Evolutionary conservation across 306 rosid genomes (phyloP), one percentile per base, ranked within the genome.

Genomic region (Quercus glauca): DNA sequence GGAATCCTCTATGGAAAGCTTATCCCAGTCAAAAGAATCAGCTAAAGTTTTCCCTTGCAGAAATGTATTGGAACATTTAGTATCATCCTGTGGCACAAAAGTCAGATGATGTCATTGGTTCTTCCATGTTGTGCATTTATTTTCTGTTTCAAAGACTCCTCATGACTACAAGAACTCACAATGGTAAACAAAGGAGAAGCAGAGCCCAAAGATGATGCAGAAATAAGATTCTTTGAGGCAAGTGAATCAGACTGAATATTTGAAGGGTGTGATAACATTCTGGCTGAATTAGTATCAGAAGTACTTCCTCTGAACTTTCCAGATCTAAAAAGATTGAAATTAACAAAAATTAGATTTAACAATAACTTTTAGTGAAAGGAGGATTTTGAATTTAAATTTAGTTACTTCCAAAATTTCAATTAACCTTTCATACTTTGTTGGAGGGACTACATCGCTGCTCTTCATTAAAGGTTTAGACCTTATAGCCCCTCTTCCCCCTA

Each of bases 401-500:
- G 12, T 23, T 59, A 59, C 33, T 25, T 59, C 65, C 67, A 23
- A 58, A 57, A 58, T n/a, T 53, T 51, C 10, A 3, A 74, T 68
- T 73, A 45, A 75, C 80, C 29, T 19, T 45, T 69, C 60, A n/a
- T 69, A 12, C 35, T 45, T 75, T 52, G 64, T 58, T 21, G 72
- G 60, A 59, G 71, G 63, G 31, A 45, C 35, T 58, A 7, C 58
- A 75, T 31, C 11, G 9, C 74, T 73, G 52, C 60, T 25, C 55
- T 59, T 59, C 65, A 11, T 23, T 10, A 59, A 10, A 59, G 65
- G 65, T 23, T 13, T 59, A 59, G 25, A 59, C 3, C 65, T 21
- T 59, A 59, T 15, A 59, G 31, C 31, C 65, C 80, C 84, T 68
- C 79, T 57, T 69, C 80, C 84, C 53, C 37, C 31, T 28, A 75